Base-by-base conservation (phyloP, 1,284 basidiomycete genomes). In the Thecaphora thlaspeos region DNA sequence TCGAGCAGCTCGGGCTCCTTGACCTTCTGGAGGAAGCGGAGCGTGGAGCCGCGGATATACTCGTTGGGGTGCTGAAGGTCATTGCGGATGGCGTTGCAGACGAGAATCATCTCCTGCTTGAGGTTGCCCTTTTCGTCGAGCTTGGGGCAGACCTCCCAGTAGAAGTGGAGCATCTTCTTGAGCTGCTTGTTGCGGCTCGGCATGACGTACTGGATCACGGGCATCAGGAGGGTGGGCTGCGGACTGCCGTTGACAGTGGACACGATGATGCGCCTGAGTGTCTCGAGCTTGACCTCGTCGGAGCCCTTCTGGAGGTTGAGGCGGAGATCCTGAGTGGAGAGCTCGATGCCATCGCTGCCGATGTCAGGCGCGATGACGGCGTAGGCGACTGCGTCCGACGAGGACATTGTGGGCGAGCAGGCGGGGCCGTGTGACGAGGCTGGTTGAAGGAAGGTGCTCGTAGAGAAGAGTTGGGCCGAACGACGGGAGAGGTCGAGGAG, bases 51-150 rank as follows among this genome's bases (percentile, higher is more conserved):
- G 37, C 95, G 90, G 70, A 98, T 97, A 81, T 97, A 99, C 82
- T 99, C 95, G 78, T 99, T 98, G 7, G 95, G 93, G 77, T 98
- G 95, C 89, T 98, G 94, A 89, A 97, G 84, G 82, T 98, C 94
- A 80, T 97, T 97, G 61, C 93, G 89, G 78, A 97, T 91, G 44
- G 93, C 93, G 76, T 97, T 97, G 73, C 91, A 93, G 42, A 98
- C 94, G 43, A 99, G 84, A 75, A 98, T 98, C 95, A 98, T 98
- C 82, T 98, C 95, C 81, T 98, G 95, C 84, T 96, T 97, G 72
- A 98, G 82, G 81, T 97, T 97, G 51, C 95, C 95, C 64, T 86
- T 87, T 65, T 97, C 93, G 72, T 98, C 95, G 68, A 95, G 88
- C 80, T 98, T 97, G 23, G 95, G 94, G 80, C 93, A 97, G 28